phyloP scores from a whole-genome alignment of 2,329 filamentous ascomycete genomes.

The Akanthomyces muscarius region DNA sequence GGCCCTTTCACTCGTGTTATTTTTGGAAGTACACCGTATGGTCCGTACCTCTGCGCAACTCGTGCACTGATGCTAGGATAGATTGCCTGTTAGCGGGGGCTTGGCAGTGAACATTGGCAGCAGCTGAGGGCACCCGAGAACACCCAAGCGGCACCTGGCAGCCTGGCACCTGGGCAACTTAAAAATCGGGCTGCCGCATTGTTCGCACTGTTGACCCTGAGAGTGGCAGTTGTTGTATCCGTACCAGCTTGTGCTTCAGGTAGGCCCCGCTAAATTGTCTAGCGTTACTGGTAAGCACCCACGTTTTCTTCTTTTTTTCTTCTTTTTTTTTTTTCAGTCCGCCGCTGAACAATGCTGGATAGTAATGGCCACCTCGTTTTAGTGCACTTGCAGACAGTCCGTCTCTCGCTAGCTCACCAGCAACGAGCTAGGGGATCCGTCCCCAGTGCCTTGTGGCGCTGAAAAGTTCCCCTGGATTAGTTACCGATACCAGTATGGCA shows the following conservation, averaged over 20 bases:
- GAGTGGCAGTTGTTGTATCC: not conserved
- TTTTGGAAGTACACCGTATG: not conserved
- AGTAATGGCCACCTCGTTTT: not conserved
- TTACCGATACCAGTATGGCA: too few relatives aligned
- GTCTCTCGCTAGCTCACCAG: too few relatives aligned
- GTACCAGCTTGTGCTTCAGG: conserved; percentile 3
- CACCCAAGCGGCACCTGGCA: not conserved
- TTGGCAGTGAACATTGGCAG: not conserved
- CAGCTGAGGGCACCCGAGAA: too few relatives aligned
- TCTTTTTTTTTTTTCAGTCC: not conserved
- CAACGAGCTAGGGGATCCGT: too few relatives aligned
- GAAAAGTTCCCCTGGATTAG: not conserved
- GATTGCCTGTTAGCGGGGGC: not conserved
- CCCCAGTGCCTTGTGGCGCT: not conserved
- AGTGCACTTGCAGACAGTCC: not conserved
- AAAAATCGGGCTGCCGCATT: not conserved
- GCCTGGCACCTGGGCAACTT: too few relatives aligned
- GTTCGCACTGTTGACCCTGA: not conserved
- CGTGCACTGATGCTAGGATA: too few relatives aligned
- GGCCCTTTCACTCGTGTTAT: not conserved
- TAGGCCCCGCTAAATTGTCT: not conserved
- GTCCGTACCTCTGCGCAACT: too few relatives aligned
- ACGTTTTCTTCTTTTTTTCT: not conserved
- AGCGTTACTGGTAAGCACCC: not conserved
- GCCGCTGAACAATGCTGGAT: not conserved